Percentiles rank a stretch among this genome's conserved stretches.
Evolutionary conservation across 2,329 filamentous ascomycete genomes (phyloP).

Genomic region (Fusarium nelsonii): DNA sequence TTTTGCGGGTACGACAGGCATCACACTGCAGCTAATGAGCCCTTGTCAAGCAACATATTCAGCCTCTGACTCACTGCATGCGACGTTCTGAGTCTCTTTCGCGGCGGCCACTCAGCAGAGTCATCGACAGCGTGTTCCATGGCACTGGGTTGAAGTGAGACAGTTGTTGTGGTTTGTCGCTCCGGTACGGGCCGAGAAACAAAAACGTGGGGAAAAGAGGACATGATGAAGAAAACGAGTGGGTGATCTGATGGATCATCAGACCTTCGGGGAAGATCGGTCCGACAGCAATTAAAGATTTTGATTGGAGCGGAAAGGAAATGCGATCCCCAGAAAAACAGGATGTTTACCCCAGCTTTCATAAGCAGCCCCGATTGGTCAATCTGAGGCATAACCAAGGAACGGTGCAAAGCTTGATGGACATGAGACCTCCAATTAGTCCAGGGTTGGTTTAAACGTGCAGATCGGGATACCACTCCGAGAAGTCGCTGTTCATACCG

Average conservation of each 20-base stretch:
- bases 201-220: conserved; percentile 36
- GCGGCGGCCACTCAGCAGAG: conserved; percentile 49
- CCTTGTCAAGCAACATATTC: neutral
- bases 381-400: conserved; percentile 1
- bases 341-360: conserved; percentile 24
- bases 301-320: conserved; percentile 35
- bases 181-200: conserved; percentile 51
- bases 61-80: conserved; percentile 54
- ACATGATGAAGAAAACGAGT: conserved; percentile 28
- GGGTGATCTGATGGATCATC: conserved; percentile 19
- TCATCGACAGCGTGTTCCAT: conserved; percentile 46
- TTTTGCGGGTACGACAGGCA: conserved; percentile 61
- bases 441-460: conserved; percentile 1
- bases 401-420: conserved; percentile 28
- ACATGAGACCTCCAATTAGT: conserved; percentile 18
- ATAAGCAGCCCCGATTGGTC: conserved; percentile 11
- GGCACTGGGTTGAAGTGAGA: conserved; percentile 23
- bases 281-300: conserved; percentile 14
- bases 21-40: conserved; percentile 56
- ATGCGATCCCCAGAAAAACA: neutral
- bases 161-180: conserved; percentile 34
- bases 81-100: conserved; percentile 58
- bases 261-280: conserved; percentile 26
- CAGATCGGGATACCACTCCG: neutral
- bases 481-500: neutral